phyloP scores from a whole-genome alignment of 257 asterid genomes.

The Linderniella brevidens region DNA sequence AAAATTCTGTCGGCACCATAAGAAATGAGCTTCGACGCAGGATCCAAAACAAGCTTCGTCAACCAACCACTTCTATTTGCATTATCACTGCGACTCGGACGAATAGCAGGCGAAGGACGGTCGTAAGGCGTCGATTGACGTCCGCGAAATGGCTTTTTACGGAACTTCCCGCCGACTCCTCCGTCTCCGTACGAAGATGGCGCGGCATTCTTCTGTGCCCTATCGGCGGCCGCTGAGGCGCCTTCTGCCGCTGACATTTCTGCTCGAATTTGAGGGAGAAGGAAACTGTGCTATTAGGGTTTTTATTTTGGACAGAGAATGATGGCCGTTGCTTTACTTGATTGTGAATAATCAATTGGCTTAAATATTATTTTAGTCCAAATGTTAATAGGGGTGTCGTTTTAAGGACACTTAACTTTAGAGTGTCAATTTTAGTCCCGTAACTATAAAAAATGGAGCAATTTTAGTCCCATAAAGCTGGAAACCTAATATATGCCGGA shows the following conservation, averaged over 20 bases:
- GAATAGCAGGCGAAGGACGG: slow-evolving; percentile 35
- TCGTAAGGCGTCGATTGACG: slow-evolving; percentile 61
- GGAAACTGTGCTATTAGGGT: too few relatives aligned
- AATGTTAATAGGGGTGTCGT: too few relatives aligned
- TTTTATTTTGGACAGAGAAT: too few relatives aligned
- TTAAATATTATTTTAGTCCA: too few relatives aligned
- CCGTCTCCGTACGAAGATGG: slow-evolving; percentile 32
- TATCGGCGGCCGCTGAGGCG: slow-evolving; percentile 19
- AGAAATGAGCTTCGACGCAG: slow-evolving; percentile 57
- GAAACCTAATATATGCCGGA: too few relatives aligned
- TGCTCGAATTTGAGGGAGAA: slow-evolving; percentile 1
- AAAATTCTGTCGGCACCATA: slow-evolving; percentile 56
- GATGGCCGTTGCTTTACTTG: neutral
- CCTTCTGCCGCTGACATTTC: slow-evolving; percentile 65
- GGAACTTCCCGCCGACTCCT: slow-evolving; percentile 82
- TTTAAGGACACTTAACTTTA: too few relatives aligned
- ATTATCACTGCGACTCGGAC: slow-evolving; percentile 8
- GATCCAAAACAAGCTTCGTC: slow-evolving; percentile 61
- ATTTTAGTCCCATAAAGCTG: too few relatives aligned
- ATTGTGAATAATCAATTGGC: too few relatives aligned
- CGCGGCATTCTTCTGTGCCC: slow-evolving; percentile 2
- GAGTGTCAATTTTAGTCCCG: too few relatives aligned
- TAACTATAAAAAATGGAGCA: too few relatives aligned
- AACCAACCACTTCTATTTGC: slow-evolving; percentile 32
- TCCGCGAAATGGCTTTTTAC: slow-evolving; percentile 41